Evolutionary conservation across 1,284 basidiomycete genomes (phyloP).

Genomic region (Boletus sp.): DNA sequence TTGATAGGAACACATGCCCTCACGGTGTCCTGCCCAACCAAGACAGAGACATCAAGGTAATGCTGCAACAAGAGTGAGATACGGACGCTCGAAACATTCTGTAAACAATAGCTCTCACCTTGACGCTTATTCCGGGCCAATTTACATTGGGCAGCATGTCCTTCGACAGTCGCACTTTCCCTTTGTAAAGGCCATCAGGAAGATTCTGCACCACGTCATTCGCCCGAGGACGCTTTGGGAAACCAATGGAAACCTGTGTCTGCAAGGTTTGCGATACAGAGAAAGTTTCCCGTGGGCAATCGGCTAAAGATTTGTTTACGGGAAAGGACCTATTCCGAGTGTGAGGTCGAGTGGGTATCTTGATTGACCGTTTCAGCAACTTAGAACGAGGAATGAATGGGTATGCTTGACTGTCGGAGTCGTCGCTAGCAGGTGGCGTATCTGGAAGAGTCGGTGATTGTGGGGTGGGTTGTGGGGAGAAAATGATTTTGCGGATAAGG

Average conservation of each 20-base stretch:
- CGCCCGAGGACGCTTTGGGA: conserved; percentile 66
- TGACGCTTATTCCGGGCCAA: conserved; percentile 66
- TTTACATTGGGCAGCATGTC: conserved; percentile 67
- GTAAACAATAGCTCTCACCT: conserved; percentile 52
- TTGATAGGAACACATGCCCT: conserved; percentile 62
- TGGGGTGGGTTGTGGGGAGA: conserved; percentile 44
- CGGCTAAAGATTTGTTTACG: conserved; percentile 50
- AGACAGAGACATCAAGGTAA: conserved; percentile 68
- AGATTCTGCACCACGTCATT: conserved; percentile 44
- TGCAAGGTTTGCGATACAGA: conserved; percentile 54
- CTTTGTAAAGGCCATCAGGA: conserved; percentile 69
- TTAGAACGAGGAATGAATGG: conserved; percentile 32
- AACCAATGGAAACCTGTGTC: conserved; percentile 61
- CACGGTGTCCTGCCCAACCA: conserved; percentile 62
- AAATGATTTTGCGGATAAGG: conserved; percentile 58
- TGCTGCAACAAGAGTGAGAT: conserved; percentile 49
- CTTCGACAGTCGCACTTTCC: conserved; percentile 54
- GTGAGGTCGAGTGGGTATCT: conserved; percentile 32
- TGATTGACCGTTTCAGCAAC: conserved; percentile 53
- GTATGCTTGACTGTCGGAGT: conserved; percentile 42
- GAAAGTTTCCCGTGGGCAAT: conserved; percentile 48
- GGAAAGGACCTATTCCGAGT: conserved; percentile 25
- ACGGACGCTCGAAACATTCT: neutral
- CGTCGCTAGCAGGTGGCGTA: conserved; percentile 54
- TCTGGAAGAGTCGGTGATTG: conserved; percentile 49